Evolutionary conservation across 2,329 filamentous ascomycete species (phyloP).

Genomic region (Cladophialophora chaetospira): DNA sequence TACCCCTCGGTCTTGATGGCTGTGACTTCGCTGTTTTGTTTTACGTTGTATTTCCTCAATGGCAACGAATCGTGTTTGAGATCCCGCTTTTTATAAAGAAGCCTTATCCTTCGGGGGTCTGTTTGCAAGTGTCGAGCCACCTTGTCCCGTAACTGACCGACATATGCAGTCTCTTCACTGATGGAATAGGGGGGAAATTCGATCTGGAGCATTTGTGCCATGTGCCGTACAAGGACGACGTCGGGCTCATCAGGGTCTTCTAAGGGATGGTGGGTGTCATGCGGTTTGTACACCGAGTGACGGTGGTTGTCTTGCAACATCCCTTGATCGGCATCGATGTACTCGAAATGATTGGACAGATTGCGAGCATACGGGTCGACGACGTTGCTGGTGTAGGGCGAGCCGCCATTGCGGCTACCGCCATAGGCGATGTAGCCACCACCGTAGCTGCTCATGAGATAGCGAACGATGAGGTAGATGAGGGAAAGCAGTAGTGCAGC

Average conservation of each 20-base stretch:
- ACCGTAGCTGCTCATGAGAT: conserved; percentile 34
- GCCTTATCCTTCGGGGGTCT: conserved; percentile 42
- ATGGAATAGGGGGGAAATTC: conserved; percentile 51
- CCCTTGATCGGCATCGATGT: conserved; percentile 30
- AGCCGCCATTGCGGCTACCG: conserved; percentile 26
- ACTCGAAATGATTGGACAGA: conserved; percentile 31
- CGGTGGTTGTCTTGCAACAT: conserved; percentile 26
- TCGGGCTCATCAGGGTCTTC: conserved; percentile 44
- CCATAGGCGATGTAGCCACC: conserved; percentile 22
- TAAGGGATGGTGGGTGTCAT: conserved; percentile 27
- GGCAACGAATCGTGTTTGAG: conserved; percentile 45
- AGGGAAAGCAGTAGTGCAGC: conserved; percentile 31
- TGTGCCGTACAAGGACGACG: conserved; percentile 47
- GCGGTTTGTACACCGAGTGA: conserved; percentile 13
- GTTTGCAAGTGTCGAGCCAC: conserved; percentile 44
- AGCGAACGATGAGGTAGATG: conserved; percentile 30
- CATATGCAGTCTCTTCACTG: conserved; percentile 46
- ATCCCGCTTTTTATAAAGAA: conserved; percentile 52
- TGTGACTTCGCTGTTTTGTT: conserved; percentile 51
- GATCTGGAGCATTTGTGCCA: conserved; percentile 44
- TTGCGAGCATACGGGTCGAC: conserved; percentile 24
- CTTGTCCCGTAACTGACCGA: conserved; percentile 44
- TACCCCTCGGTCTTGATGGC: conserved; percentile 47
- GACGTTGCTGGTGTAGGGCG: conserved; percentile 27
- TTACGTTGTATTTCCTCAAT: conserved; percentile 48